Evolutionary conservation across 352 stramenopile species (phyloP).

Genomic region (Pythium aphanidermatum): DNA sequence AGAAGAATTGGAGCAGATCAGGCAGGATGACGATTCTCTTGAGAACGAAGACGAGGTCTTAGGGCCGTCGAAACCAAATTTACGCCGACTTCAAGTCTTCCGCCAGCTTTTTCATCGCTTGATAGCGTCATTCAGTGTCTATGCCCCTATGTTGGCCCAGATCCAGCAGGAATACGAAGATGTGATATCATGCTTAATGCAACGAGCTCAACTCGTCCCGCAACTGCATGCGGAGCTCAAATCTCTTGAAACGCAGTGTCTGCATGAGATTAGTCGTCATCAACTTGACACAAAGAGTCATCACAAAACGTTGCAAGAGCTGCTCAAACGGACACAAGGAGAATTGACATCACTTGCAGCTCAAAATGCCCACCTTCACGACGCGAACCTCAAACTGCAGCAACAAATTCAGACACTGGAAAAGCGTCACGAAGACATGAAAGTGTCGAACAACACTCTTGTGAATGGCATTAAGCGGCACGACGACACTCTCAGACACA

Average conservation of each 20-base stretch:
- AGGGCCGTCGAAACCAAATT: slow-evolving; percentile 4
- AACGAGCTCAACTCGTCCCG: slow-evolving; percentile 35
- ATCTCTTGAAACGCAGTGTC: slow-evolving; percentile 52
- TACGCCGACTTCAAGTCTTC: slow-evolving; percentile 51
- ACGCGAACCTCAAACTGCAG: slow-evolving; percentile 25
- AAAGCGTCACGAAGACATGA: slow-evolving; percentile 32
- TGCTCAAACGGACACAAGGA: slow-evolving; percentile 53
- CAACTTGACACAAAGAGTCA: slow-evolving; percentile 34
- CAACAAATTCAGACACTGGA: slow-evolving; percentile 23
- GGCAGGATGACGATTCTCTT: not conserved
- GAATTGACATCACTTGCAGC: slow-evolving; percentile 43
- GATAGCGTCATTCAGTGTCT: slow-evolving; percentile 58
- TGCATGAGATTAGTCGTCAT: slow-evolving; percentile 44
- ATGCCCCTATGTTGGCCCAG: slow-evolving; percentile 47
- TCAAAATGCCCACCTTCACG: slow-evolving; percentile 27
- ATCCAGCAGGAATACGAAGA: slow-evolving; percentile 65
- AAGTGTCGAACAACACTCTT: slow-evolving; percentile 45
- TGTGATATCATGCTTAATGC: slow-evolving; percentile 23
- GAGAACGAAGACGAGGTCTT: not conserved
- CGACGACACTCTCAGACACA: slow-evolving; percentile 60
- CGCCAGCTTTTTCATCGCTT: slow-evolving; percentile 41
- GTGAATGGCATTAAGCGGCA: slow-evolving; percentile 67
- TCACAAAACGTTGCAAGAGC: slow-evolving; percentile 30
- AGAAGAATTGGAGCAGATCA: slow-evolving; percentile 3
- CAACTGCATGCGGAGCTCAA: slow-evolving; percentile 47